phyloP scores from a whole-genome alignment of 169 alveolate species.

The Ophryocystis elektroscirrha region DNA sequence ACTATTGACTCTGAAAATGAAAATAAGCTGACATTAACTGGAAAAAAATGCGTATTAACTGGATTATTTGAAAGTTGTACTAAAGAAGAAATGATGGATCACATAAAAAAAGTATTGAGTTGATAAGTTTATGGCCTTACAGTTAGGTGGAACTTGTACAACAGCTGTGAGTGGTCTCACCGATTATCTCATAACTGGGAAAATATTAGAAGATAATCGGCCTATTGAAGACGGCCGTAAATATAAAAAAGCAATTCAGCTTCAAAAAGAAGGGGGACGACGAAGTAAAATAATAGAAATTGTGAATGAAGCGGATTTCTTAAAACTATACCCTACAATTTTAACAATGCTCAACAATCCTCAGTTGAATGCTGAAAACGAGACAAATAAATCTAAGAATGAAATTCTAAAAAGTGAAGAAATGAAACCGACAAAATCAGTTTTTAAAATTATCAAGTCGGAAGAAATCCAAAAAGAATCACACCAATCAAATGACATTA shows the following conservation, averaged over 20 bases:
- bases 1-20: too few relatives aligned
- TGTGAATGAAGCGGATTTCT: conserved; percentile 41
- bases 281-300: conserved; percentile 27
- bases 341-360: neutral
- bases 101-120: too few relatives aligned
- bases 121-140: neutral
- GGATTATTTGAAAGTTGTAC: conserved; percentile 8
- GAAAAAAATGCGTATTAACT: conserved; percentile 9
- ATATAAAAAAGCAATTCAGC: conserved; percentile 34
- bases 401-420: too few relatives aligned
- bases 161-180: conserved; percentile 12
- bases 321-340: conserved; percentile 22
- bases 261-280: conserved; percentile 8
- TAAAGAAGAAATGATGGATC: conserved; percentile 6
- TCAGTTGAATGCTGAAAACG: conserved; percentile 1
- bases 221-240: conserved; percentile 54
- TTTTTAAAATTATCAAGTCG: too few relatives aligned
- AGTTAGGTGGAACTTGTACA: conserved; percentile 6
- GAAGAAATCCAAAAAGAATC: too few relatives aligned
- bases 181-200: conserved; percentile 60
- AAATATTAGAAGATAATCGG: conserved; percentile 78
- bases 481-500: too few relatives aligned
- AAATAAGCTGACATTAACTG: neutral
- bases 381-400: too few relatives aligned
- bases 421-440: too few relatives aligned